Evolutionary conservation across 2,329 filamentous ascomycete species (phyloP).

Genomic region (Calonectria multiphialidica): DNA sequence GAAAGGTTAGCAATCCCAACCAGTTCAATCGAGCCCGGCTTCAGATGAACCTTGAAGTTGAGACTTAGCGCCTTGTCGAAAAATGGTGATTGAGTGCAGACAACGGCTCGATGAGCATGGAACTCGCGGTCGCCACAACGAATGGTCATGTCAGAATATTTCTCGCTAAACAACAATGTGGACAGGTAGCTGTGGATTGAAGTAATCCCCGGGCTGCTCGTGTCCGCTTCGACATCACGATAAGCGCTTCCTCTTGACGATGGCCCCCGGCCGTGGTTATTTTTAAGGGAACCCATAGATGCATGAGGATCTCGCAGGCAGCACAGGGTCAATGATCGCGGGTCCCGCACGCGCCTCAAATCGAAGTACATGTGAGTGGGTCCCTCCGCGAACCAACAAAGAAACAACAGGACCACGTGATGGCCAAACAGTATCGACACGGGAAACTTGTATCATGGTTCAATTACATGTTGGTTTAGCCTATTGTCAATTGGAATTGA

Average conservation of each 20-base stretch:
- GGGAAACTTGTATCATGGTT: no score
- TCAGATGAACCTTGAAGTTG: conserved; percentile 42
- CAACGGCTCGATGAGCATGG: conserved; percentile 48
- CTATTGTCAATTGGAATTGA: no score
- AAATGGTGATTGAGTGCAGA: conserved; percentile 52
- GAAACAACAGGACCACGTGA: no score
- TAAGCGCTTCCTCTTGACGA: not conserved
- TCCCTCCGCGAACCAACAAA: no score
- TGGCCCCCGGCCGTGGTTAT: not conserved
- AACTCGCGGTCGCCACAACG: conserved; percentile 45
- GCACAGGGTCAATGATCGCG: not conserved
- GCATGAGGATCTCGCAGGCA: not conserved
- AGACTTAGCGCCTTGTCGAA: conserved; percentile 41
- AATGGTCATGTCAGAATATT: conserved; percentile 50
- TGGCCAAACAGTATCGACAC: no score
- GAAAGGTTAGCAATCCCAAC: not conserved
- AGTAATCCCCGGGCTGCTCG: not conserved
- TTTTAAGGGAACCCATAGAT: not conserved
- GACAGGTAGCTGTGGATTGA: not conserved
- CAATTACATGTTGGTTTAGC: no score
- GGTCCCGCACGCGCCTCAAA: no score
- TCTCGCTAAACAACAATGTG: conserved; percentile 16
- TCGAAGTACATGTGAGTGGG: no score
- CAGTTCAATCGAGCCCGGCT: not conserved
- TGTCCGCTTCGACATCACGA: not conserved